Evolutionary conservation across 305 asterid species (phyloP).

Genomic region (Euphrasia arctica): DNA sequence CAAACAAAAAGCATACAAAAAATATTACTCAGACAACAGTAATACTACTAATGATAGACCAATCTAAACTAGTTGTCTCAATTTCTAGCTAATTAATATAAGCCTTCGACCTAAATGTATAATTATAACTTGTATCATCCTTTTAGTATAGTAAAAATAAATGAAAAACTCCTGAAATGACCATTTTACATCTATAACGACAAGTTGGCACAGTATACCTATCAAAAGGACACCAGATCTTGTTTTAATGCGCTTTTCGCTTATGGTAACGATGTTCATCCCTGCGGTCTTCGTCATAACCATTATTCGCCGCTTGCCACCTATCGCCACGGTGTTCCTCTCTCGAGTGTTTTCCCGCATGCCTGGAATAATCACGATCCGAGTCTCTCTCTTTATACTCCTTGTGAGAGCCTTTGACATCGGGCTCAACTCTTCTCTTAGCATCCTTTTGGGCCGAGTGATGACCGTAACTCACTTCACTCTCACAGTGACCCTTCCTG

Average conservation of each 20-base stretch:
- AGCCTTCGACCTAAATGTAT: slow-evolving; percentile 37
- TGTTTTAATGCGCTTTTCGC: slow-evolving; percentile 41
- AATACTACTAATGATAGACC: slow-evolving; percentile 39
- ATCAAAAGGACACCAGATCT: slow-evolving; percentile 33
- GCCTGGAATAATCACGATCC: slow-evolving; percentile 32
- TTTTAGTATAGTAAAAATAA: slow-evolving; percentile 27
- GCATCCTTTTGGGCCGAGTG: slow-evolving; percentile 35
- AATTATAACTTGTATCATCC: slow-evolving; percentile 24
- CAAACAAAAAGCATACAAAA: slow-evolving; percentile 27
- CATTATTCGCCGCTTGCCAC: slow-evolving; percentile 24
- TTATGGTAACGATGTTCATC: slow-evolving; percentile 34
- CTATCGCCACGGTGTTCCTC: slow-evolving; percentile 34
- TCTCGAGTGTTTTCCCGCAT: slow-evolving; percentile 24
- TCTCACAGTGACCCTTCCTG: slow-evolving; percentile 39
- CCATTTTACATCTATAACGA: slow-evolving; percentile 34
- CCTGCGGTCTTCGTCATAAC: slow-evolving; percentile 28
- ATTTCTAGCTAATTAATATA: slow-evolving; percentile 35
- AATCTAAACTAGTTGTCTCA: slow-evolving; percentile 39
- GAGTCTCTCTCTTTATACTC: slow-evolving; percentile 30
- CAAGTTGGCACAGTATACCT: slow-evolving; percentile 48
- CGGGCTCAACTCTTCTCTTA: slow-evolving; percentile 32
- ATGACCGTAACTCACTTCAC: slow-evolving; percentile 48
- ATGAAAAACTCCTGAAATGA: slow-evolving; percentile 19
- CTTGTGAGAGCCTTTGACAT: slow-evolving; percentile 30
- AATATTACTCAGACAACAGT: slow-evolving; percentile 28